Conservation (phyloP, 2,329 filamentous ascomycete genomes). For the Dothiorella sarmentorum region DNA sequence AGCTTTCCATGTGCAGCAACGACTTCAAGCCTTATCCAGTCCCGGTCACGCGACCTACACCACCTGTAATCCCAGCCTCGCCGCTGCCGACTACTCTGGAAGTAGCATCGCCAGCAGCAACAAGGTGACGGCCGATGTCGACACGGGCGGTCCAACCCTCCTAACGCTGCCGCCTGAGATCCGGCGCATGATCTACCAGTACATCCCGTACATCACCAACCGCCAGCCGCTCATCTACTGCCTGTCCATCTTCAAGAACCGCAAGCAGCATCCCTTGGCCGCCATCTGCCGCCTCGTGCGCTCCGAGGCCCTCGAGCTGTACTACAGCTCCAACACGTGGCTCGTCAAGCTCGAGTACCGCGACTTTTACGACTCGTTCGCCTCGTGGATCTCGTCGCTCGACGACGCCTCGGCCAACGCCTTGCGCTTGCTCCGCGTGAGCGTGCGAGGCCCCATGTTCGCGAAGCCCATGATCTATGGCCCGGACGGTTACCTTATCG, state of each 20-base stretch:
- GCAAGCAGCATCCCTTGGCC: conserved; percentile 37
- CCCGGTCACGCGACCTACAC: conserved; percentile 10
- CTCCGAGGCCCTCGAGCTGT: conserved; percentile 37
- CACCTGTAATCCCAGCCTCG: background rate
- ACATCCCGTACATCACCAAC: conserved; percentile 33
- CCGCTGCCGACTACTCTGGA: background rate
- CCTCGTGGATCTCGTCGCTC: conserved; percentile 36
- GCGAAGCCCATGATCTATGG: conserved; percentile 27
- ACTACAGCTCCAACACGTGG: conserved; percentile 41
- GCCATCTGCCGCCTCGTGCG: conserved; percentile 35
- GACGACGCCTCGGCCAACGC: conserved; percentile 29
- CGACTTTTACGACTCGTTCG: conserved; percentile 40
- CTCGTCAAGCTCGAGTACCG: conserved; percentile 39
- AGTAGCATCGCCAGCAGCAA: background rate
- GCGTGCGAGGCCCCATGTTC: conserved; percentile 33
- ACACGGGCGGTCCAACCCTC: conserved; percentile 25
- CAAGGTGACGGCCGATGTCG: background rate
- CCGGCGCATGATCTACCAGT: conserved; percentile 36
- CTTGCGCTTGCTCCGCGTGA: conserved; percentile 33
- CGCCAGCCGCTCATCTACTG: conserved; percentile 40
- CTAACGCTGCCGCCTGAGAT: conserved; percentile 37
- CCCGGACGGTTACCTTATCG: conserved; percentile 2
- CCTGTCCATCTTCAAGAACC: conserved; percentile 35
- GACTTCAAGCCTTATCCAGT: background rate
- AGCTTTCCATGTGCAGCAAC: background rate